These are phyloP conservation scores for Monosporozyma solicola DNA, from an alignment of 805 yeast species.

Conservation along the genomic window DNA sequence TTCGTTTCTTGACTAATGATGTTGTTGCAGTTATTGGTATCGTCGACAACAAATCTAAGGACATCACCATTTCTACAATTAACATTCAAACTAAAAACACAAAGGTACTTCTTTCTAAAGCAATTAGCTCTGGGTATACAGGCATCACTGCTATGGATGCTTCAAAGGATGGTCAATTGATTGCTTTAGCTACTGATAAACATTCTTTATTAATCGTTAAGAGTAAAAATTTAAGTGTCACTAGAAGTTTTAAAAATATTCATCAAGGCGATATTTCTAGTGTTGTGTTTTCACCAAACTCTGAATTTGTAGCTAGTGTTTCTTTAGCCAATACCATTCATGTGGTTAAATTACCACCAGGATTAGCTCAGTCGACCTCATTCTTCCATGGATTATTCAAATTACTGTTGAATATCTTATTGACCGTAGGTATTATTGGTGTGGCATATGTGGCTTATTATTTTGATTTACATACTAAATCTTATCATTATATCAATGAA, in stretches of 20 bases:
- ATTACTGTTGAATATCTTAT: conserved; percentile 18
- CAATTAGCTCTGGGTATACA: background rate
- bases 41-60: background rate
- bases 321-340: conserved; percentile 71
- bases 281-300: conserved; percentile 60
- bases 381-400: conserved; percentile 15
- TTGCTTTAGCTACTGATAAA: conserved; percentile 44
- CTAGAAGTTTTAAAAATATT: conserved; percentile 47
- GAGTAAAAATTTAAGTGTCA: conserved; percentile 40
- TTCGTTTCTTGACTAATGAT: conserved; percentile 29
- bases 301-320: conserved; percentile 56
- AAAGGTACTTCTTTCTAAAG: conserved; percentile 23
- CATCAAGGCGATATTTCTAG: conserved; percentile 75
- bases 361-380: conserved; percentile 32
- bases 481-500: conserved; percentile 10
- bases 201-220: conserved; percentile 53
- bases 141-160: conserved; percentile 44
- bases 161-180: conserved; percentile 24
- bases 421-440: conserved; percentile 19
- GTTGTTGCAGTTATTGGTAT: conserved; percentile 34
- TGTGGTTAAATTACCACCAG: conserved; percentile 50
- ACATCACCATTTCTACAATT: background rate
- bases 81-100: conserved; percentile 1
- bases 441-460: conserved; percentile 19
- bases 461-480: conserved; percentile 18